Percentiles rank a stretch among this genome's conserved stretches.
Evolutionary conservation across 164 flowering plant genomes (phyloP).

Genomic region (Aristolochia californica): DNA sequence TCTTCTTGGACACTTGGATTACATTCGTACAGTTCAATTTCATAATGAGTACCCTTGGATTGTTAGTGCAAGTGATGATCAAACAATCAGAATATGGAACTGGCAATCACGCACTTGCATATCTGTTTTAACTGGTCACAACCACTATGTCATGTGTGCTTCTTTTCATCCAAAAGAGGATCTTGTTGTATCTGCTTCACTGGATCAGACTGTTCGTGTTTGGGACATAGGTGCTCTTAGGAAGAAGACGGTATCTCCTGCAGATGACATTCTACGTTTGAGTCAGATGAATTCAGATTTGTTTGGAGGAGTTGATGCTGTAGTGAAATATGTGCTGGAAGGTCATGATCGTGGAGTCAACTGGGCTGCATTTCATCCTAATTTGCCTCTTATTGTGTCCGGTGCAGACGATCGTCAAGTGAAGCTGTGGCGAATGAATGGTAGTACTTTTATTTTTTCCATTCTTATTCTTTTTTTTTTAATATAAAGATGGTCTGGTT

Average conservation of each 20-base stretch:
- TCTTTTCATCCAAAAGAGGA: constrained; percentile 90
- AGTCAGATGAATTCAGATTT: constrained; percentile 90
- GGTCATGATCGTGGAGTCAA: constrained; percentile 86
- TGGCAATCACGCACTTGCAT: constrained; percentile 94
- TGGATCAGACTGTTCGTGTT: constrained; percentile 92
- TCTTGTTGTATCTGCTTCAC: constrained; percentile 86
- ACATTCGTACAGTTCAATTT: constrained; percentile 88
- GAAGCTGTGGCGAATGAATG: constrained; percentile 95
- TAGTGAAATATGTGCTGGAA: constrained; percentile 89
- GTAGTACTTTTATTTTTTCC: constrained; percentile 21
- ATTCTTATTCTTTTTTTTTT: background rate
- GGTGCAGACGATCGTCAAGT: constrained; percentile 98
- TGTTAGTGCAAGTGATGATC: constrained; percentile 85
- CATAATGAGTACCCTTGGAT: constrained; percentile 89
- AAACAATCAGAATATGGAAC: constrained; percentile 92
- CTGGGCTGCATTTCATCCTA: constrained; percentile 98
- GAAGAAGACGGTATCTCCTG: constrained; percentile 74
- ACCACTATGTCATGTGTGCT: constrained; percentile 85
- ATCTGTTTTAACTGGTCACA: constrained; percentile 83
- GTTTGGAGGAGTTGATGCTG: constrained; percentile 92
- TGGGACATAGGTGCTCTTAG: constrained; percentile 91
- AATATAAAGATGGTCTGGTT: too few relatives aligned
- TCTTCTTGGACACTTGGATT: constrained; percentile 85
- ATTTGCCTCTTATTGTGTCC: constrained; percentile 64
- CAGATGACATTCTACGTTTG: constrained; percentile 74